Base-by-base conservation (phyloP, 768 basidiomycete species). In the Leucocoprinus sp. region DNA sequence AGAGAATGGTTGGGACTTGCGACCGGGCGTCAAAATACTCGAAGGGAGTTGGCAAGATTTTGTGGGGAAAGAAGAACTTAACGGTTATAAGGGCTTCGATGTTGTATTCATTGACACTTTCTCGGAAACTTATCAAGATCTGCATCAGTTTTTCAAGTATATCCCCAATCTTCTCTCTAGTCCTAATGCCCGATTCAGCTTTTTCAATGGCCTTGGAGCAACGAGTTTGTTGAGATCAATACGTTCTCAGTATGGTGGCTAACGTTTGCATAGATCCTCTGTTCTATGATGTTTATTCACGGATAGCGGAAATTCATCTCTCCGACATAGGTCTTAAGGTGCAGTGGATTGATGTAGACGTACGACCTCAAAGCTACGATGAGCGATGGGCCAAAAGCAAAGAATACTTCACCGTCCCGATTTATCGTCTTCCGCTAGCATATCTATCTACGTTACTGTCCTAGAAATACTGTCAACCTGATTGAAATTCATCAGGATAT, bases 121-220 rank as follows among this genome's bases (percentile, higher is more conserved):
- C 63, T 84, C 89, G 5, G 96, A 93, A 58, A 75, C 83, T 42
- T 96, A 93, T 55, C 63, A 69, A 69, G 84, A 84, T 50, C 72
- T 98, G 29, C 77, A 76, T 53, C 66, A 68, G 23, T 95, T 98
- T 65, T 97, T 99, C 61, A 78, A 80, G 44, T 67, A 74, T 36
- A 62, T 96, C 2, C 90, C 89, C 2, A 72, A 85, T 54, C 70
- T 99, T 4, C 69, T 97, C 12, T 71, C 72, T 17, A 80, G 80
- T 11, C 74, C 79, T n/a, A 69, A 80, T 11, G 83, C 85, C n/a
- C 71, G 79, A 12, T 88, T 93, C 59, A 84, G 91, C 50, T 99
- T 98, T 65, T 99, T 98, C 74, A 91, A 99, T 57, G 96, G 96
- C 9, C 75, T 99, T 7, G 96, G 90, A 12, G 95, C 93, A 23